phyloP scores from a whole-genome alignment of 805 yeast genomes.

The Dipodascopsis uninucleata region DNA sequence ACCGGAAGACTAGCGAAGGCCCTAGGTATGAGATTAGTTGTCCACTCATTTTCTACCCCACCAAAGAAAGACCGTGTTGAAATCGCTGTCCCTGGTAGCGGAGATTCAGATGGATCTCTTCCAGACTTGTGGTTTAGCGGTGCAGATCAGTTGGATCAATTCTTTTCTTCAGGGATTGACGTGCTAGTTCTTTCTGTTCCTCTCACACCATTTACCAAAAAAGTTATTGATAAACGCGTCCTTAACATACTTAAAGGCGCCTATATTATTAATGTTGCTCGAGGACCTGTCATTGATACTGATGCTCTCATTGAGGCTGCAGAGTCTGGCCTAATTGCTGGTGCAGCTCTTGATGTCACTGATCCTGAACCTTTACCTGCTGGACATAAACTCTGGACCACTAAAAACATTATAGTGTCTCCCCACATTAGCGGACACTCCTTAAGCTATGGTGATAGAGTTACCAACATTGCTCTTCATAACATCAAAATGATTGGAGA shows the following conservation, averaged over 20 bases:
- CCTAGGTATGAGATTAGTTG: constrained; percentile 57
- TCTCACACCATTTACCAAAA: constrained; percentile 53
- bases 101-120: constrained; percentile 35
- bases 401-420: constrained; percentile 25
- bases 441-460: constrained; percentile 20
- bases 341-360: constrained; percentile 72
- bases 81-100: constrained; percentile 53
- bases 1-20: constrained; percentile 53
- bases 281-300: constrained; percentile 44
- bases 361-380: constrained; percentile 52
- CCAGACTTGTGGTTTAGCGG: constrained; percentile 47
- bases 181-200: constrained; percentile 65
- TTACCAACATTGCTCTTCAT: constrained; percentile 18
- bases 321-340: constrained; percentile 50
- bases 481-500: constrained; percentile 16
- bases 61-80: constrained; percentile 25
- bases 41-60: constrained; percentile 26
- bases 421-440: constrained; percentile 28
- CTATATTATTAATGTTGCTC: constrained; percentile 56
- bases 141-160: constrained; percentile 45
- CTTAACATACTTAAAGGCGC: constrained; percentile 51
- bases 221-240: constrained; percentile 48
- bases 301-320: constrained; percentile 44
- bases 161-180: constrained; percentile 45
- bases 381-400: constrained; percentile 25